phyloP scores from a whole-genome alignment of 116 monocot genomes.

The Cymodocea nodosa region DNA sequence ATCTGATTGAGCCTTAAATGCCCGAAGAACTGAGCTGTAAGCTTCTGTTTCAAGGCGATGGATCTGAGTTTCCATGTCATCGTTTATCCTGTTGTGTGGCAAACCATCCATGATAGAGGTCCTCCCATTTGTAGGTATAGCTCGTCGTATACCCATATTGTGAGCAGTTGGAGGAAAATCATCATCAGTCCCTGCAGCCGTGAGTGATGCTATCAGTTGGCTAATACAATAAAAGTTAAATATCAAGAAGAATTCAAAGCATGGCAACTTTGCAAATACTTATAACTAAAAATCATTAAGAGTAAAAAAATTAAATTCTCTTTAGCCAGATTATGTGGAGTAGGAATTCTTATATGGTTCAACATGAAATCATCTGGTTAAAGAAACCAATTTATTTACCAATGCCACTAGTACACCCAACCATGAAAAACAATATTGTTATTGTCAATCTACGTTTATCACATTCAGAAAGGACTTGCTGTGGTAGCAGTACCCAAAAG shows the following conservation, averaged over 20 bases:
- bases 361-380: no score
- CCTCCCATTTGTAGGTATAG: slow-evolving; percentile 37
- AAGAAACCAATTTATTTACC: no score
- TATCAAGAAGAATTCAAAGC: neutral
- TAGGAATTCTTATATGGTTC: no score
- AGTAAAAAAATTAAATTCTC: no score
- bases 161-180: slow-evolving; percentile 72
- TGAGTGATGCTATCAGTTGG: neutral
- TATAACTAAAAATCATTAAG: no score
- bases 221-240: neutral
- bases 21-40: slow-evolving; percentile 55
- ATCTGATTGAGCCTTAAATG: slow-evolving; percentile 88
- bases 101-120: slow-evolving; percentile 17
- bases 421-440: no score
- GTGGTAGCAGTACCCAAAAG: no score
- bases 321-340: no score
- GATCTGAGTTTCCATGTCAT: slow-evolving; percentile 64
- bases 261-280: no score
- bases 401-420: no score
- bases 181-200: slow-evolving; percentile 51
- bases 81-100: slow-evolving; percentile 21
- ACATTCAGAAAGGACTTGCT: no score
- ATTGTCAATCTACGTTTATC: no score
- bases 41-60: slow-evolving; percentile 71
- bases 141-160: slow-evolving; percentile 38